Percentiles rank a stretch among this genome's conserved stretches.
phyloP scores from a whole-genome alignment of 371 early-diverging fungal species.

The Mucor racemosus region DNA sequence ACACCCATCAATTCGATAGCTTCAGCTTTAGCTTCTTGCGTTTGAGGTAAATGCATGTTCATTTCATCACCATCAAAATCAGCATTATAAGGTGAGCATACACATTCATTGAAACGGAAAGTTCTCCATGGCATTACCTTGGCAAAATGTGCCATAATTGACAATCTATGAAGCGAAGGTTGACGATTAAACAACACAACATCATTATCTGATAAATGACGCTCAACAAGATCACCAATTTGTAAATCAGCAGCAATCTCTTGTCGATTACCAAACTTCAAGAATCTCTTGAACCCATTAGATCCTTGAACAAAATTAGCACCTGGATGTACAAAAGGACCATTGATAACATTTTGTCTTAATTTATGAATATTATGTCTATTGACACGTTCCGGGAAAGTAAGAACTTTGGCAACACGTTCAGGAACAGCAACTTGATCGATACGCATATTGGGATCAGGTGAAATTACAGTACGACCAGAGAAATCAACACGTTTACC shows the following conservation, averaged over 20 bases:
- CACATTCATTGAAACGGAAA: constrained; percentile 99
- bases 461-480: constrained; percentile 99
- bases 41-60: constrained; percentile 99
- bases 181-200: constrained; percentile 99
- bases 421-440: constrained; percentile 99
- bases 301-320: constrained; percentile 85
- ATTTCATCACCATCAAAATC: constrained; percentile 99
- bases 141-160: constrained; percentile 99
- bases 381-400: constrained; percentile 97
- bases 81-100: constrained; percentile 99
- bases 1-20: constrained; percentile 98
- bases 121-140: constrained; percentile 98
- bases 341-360: constrained; percentile 85
- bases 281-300: constrained; percentile 60
- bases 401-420: constrained; percentile 94
- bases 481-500: constrained; percentile 99
- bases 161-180: constrained; percentile 98
- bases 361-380: constrained; percentile 87
- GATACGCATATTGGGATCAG: constrained; percentile 99
- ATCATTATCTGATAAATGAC: constrained; percentile 97
- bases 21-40: constrained; percentile 98
- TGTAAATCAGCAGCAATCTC: constrained; percentile 75
- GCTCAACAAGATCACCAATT: constrained; percentile 96
- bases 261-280: constrained; percentile 81
- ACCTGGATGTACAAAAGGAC: constrained; percentile 94